phyloP scores from a whole-genome alignment of 306 rosid species.

The Trifolium subterraneum region DNA sequence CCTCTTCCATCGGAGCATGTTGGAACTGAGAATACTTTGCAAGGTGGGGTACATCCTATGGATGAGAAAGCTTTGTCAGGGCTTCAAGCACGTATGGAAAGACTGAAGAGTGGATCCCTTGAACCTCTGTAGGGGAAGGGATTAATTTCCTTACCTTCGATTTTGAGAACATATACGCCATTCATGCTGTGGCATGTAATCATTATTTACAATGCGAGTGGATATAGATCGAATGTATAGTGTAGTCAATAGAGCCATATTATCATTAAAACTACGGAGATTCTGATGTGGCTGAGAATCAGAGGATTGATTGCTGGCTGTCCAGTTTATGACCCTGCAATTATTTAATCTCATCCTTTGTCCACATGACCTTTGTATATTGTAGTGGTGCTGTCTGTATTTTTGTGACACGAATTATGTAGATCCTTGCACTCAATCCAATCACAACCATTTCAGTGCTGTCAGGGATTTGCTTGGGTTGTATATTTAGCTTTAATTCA shows the following conservation, averaged over 20 bases:
- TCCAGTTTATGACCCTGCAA: constrained; percentile 38
- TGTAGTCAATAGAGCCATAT: constrained; percentile 32
- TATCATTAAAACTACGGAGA: constrained; percentile 38
- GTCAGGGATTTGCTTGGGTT: constrained; percentile 34
- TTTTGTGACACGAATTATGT: constrained; percentile 41
- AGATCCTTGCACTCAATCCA: constrained; percentile 48
- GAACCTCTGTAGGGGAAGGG: constrained; percentile 57
- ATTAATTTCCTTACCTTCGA: not conserved
- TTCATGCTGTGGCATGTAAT: constrained; percentile 38
- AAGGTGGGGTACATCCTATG: constrained; percentile 83
- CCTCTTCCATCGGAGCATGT: constrained; percentile 59
- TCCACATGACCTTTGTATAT: constrained; percentile 48
- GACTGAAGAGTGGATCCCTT: constrained; percentile 89
- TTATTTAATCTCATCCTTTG: constrained; percentile 35
- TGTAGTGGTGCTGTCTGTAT: constrained; percentile 40
- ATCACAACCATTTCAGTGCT: constrained; percentile 32
- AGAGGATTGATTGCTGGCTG: constrained; percentile 39
- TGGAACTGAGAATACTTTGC: constrained; percentile 62
- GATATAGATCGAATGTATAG: constrained; percentile 46
- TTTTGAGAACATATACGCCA: constrained; percentile 22
- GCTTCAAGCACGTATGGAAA: constrained; percentile 99
- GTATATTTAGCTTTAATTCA: constrained; percentile 25
- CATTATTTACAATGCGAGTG: constrained; percentile 33
- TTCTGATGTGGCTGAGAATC: constrained; percentile 43
- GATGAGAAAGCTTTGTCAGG: constrained; percentile 96